Evolutionary conservation across 1,284 basidiomycete genomes (phyloP).

Genomic region (Mycosarcoma mackinlayi): DNA sequence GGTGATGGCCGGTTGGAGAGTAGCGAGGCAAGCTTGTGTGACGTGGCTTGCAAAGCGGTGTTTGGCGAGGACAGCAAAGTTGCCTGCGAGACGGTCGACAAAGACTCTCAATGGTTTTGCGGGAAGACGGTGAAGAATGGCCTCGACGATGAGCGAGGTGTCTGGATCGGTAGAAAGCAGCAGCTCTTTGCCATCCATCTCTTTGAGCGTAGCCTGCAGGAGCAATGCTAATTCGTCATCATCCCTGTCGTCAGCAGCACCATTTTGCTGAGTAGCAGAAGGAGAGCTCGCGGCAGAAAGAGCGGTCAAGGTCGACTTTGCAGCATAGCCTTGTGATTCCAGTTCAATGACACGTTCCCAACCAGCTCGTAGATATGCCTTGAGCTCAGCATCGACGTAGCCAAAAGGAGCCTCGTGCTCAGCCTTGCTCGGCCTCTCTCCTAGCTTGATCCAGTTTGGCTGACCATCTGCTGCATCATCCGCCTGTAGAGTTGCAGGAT

Average conservation of each 20-base stretch:
- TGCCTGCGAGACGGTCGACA: constrained; percentile 62
- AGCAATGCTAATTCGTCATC: constrained; percentile 55
- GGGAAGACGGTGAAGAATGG: constrained; percentile 48
- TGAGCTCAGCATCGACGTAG: constrained; percentile 60
- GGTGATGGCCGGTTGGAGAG: constrained; percentile 48
- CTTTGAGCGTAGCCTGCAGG: constrained; percentile 60
- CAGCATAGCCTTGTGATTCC: constrained; percentile 26
- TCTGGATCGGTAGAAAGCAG: constrained; percentile 63
- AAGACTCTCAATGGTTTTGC: constrained; percentile 60
- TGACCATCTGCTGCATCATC: constrained; percentile 11
- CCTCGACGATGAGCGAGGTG: constrained; percentile 62
- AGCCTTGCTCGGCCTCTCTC: constrained; percentile 34
- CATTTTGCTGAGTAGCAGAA: not conserved
- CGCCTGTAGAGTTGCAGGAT: not conserved
- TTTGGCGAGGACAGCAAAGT: constrained; percentile 46
- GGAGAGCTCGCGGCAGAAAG: constrained; percentile 5
- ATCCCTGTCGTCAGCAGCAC: constrained; percentile 22
- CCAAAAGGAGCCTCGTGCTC: constrained; percentile 60
- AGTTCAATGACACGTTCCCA: constrained; percentile 43
- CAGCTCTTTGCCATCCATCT: constrained; percentile 64
- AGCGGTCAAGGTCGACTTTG: constrained; percentile 31
- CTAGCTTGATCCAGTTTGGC: constrained; percentile 40
- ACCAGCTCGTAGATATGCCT: constrained; percentile 55
- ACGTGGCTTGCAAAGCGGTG: constrained; percentile 67
- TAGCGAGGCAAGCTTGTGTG: constrained; percentile 47